phyloP scores from a whole-genome alignment of 768 basidiomycete species.

The Calocybe indica region DNA sequence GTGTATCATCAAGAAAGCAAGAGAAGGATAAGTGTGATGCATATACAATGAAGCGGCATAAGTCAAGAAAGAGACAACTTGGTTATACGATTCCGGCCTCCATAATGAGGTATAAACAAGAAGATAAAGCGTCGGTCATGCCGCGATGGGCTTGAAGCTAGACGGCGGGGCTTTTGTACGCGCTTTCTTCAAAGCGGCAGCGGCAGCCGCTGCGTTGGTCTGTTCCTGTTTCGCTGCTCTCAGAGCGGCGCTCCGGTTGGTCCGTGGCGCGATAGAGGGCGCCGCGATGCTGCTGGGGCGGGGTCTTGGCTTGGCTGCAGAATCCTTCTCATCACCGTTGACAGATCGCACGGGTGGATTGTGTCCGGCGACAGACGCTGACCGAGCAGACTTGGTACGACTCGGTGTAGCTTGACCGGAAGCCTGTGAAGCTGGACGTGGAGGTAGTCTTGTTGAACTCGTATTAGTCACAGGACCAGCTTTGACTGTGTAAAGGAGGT shows the following conservation, averaged over 20 bases:
- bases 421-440: constrained; percentile 25
- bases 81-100: too few species aligned
- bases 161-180: constrained; percentile 27
- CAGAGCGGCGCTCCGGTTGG: constrained; percentile 69
- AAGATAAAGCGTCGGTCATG: constrained; percentile 2
- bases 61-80: neutral
- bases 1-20: neutral
- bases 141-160: constrained; percentile 33
- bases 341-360: neutral
- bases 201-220: constrained; percentile 35
- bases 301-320: constrained; percentile 26
- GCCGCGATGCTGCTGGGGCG: constrained; percentile 52
- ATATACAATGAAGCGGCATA: neutral
- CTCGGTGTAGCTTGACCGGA: constrained; percentile 9
- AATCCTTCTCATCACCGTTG: neutral
- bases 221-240: constrained; percentile 64
- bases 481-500: neutral
- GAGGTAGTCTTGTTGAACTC: neutral
- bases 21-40: neutral
- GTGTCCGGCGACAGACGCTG: neutral
- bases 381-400: constrained; percentile 10
- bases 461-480: too few species aligned
- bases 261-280: constrained; percentile 62
- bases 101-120: too few species aligned
- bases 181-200: constrained; percentile 35